These are phyloP conservation scores for Cladosporium cucumerinum DNA, from an alignment of 2,329 filamentous ascomycete species.

Conservation along the genomic window DNA sequence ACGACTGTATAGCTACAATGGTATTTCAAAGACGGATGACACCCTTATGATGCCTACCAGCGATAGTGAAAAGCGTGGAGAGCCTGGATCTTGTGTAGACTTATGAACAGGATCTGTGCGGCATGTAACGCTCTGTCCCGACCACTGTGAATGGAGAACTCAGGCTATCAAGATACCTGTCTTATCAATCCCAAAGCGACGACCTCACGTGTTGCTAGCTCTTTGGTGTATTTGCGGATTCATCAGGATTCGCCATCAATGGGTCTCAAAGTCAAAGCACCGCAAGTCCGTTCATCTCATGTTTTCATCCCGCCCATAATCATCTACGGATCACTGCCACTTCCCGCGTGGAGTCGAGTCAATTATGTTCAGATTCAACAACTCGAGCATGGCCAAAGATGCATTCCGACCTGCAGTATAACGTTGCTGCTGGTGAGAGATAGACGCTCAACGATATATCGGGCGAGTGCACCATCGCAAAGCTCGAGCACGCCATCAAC, in stretches of 20 bases:
- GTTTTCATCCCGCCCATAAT: not conserved
- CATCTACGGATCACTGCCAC: not conserved
- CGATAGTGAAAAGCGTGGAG: not conserved
- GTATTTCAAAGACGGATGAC: not conserved
- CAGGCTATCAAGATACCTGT: not conserved
- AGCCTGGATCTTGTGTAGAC: not conserved
- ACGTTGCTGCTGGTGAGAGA: not conserved
- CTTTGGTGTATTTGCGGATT: not conserved
- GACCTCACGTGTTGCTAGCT: not conserved
- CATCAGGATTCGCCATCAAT: not conserved
- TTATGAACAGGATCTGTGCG: not conserved
- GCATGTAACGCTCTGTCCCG: too few species aligned
- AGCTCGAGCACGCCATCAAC: slow-evolving; percentile 4
- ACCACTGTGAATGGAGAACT: not conserved
- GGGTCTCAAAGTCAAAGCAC: not conserved
- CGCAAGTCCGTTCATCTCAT: not conserved
- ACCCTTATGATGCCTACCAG: not conserved
- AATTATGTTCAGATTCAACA: not conserved
- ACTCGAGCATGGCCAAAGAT: not conserved
- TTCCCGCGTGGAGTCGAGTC: not conserved
- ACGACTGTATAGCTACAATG: not conserved
- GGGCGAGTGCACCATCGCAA: not conserved
- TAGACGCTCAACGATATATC: not conserved
- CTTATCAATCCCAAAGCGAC: not conserved
- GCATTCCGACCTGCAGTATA: not conserved